Conservation (phyloP, 164 flowering plant genomes). For the Akebia trifoliata region DNA sequence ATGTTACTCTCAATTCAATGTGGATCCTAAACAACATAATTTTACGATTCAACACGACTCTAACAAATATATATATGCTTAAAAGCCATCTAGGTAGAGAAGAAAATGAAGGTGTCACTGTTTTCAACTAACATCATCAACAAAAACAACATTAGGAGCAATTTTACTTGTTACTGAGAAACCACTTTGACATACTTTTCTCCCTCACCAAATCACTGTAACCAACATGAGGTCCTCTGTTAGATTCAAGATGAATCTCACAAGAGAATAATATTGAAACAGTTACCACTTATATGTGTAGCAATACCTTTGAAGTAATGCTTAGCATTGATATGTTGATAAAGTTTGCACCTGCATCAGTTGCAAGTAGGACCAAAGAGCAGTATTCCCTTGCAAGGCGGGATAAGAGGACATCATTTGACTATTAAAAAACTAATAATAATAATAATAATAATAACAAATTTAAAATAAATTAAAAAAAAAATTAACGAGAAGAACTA, state of each 20-base stretch:
- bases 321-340: constrained; percentile 96
- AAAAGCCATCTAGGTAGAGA: not conserved
- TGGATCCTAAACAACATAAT: not conserved
- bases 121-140: constrained; percentile 45
- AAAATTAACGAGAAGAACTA: not conserved
- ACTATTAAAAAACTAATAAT: not conserved
- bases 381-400: constrained; percentile 96
- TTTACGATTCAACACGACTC: not conserved
- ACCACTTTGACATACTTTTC: constrained; percentile 44
- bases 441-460: no score
- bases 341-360: constrained; percentile 95
- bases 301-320: constrained; percentile 81
- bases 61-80: no score
- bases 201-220: constrained; percentile 49
- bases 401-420: constrained; percentile 8
- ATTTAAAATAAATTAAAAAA: no score
- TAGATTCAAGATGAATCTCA: constrained; percentile 7
- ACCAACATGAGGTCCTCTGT: constrained; percentile 7
- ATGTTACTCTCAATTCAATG: not conserved
- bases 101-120: not conserved
- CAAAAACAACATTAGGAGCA: constrained; percentile 40
- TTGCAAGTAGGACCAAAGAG: constrained; percentile 97
- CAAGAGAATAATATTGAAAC: constrained; percentile 1
- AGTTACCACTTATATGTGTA: not conserved
- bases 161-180: constrained; percentile 39